A percentile compares a stretch with the other conserved stretches of the same genome.
These are phyloP conservation scores for Starmerella bacillaris DNA, from an alignment of 805 yeast species.

Conservation along the genomic window DNA sequence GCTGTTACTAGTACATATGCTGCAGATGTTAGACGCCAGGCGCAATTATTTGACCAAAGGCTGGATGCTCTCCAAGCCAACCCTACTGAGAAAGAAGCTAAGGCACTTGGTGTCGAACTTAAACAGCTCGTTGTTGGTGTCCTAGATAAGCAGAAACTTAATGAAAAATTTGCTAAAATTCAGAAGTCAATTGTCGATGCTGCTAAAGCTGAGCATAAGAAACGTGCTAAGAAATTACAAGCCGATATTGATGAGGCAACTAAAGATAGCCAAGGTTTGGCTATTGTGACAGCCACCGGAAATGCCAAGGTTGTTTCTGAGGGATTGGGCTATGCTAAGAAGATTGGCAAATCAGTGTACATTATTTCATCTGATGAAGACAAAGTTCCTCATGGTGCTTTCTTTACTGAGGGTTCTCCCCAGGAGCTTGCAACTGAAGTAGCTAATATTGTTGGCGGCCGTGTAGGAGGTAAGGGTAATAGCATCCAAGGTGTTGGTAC, in stretches of 20 bases:
- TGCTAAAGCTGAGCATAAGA: conserved; percentile 70
- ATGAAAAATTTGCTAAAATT: conserved; percentile 52
- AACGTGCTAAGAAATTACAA: conserved; percentile 62
- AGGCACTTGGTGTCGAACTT: conserved; percentile 66
- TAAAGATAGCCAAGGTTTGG: conserved; percentile 34
- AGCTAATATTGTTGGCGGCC: conserved; percentile 70
- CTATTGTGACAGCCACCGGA: conserved; percentile 44
- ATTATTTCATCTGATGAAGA: conserved; percentile 34
- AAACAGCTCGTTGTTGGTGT: conserved; percentile 72
- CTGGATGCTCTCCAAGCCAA: conserved; percentile 47
- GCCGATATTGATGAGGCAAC: conserved; percentile 60
- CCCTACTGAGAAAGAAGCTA: conserved; percentile 55
- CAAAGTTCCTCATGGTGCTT: conserved; percentile 92
- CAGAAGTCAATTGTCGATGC: conserved; percentile 83
- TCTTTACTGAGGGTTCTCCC: conserved; percentile 62
- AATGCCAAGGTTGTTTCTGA: conserved; percentile 91
- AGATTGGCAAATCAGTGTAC: conserved; percentile 17
- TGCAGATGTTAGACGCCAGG: conserved; percentile 71
- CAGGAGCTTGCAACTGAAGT: conserved; percentile 58
- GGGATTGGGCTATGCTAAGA: conserved; percentile 53
- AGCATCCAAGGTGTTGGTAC: conserved; percentile 95
- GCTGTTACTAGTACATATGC: conserved; percentile 92
- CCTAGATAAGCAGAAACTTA: conserved; percentile 56
- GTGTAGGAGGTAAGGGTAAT: conserved; percentile 96
- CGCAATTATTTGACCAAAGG: conserved; percentile 46